These are phyloP conservation scores for Fraxinus sp. DNA, from an alignment of 305 asterid species.

Conservation along the genomic window DNA sequence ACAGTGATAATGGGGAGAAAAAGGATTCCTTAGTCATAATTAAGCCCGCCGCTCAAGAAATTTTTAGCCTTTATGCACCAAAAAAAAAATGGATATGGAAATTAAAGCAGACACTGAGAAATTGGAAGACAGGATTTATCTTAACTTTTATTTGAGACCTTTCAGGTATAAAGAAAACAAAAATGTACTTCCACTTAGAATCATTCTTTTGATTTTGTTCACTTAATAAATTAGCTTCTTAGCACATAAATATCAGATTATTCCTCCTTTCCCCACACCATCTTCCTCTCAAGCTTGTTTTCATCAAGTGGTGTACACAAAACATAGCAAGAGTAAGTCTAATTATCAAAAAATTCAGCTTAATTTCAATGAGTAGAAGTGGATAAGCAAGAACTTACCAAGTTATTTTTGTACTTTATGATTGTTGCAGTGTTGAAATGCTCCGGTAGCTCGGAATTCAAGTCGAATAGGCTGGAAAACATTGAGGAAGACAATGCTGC, in stretches of 20 bases:
- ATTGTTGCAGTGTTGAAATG: conserved; percentile 34
- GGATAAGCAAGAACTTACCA: not conserved
- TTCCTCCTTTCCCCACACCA: conserved; percentile 8
- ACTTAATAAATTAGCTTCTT: not conserved
- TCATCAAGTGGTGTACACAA: not conserved
- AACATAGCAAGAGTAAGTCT: conserved; percentile 27
- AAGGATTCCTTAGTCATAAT: conserved; percentile 49
- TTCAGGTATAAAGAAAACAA: conserved; percentile 16
- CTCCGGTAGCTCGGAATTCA: conserved; percentile 24
- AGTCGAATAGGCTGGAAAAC: conserved; percentile 50
- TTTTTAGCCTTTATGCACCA: conserved; percentile 31
- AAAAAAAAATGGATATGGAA: not conserved
- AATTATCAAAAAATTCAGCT: not conserved
- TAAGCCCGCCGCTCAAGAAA: conserved; percentile 68
- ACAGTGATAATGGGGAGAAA: conserved; percentile 41
- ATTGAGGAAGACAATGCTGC: conserved; percentile 58
- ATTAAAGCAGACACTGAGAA: conserved; percentile 24
- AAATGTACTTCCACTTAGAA: conserved; percentile 27
- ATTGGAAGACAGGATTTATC: conserved; percentile 40
- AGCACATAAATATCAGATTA: conserved; percentile 6
- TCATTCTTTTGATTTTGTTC: conserved; percentile 25
- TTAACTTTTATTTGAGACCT: conserved; percentile 38
- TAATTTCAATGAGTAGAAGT: not conserved
- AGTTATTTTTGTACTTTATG: not conserved
- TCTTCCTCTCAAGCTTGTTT: conserved; percentile 9